These are phyloP conservation scores for Lentithecium fluviatile DNA, from an alignment of 495 filamentous ascomycete genomes.

Conservation along the genomic window DNA sequence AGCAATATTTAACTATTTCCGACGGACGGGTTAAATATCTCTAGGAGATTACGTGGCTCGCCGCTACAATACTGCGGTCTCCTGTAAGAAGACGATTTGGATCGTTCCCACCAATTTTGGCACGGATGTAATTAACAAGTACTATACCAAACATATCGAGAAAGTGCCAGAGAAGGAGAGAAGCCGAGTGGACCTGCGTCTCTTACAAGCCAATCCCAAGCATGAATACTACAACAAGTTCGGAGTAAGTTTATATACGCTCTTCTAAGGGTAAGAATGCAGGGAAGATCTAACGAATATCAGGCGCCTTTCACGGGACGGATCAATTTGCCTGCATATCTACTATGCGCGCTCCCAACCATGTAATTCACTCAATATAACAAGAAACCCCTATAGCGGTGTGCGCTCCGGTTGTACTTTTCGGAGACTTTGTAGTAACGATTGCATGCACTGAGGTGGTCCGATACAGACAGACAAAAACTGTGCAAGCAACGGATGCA, in stretches of 20 bases:
- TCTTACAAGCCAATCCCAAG: constrained; percentile 52
- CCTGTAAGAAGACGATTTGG: constrained; percentile 58
- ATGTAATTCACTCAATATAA: too few relatives aligned
- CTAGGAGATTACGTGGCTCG: constrained; percentile 49
- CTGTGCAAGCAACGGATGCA: too few relatives aligned
- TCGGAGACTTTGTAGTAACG: too few relatives aligned
- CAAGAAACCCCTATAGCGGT: too few relatives aligned
- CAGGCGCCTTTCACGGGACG: constrained; percentile 45
- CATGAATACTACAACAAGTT: neutral
- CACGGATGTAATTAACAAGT: constrained; percentile 41
- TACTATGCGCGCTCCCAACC: too few relatives aligned
- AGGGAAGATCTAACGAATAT: neutral
- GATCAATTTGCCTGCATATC: constrained; percentile 48
- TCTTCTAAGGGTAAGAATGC: neutral
- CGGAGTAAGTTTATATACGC: neutral
- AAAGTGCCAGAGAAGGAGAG: neutral
- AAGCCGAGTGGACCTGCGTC: neutral
- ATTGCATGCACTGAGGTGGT: too few relatives aligned
- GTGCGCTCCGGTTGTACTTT: too few relatives aligned
- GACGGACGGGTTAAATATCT: too few relatives aligned
- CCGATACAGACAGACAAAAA: too few relatives aligned
- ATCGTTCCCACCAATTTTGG: constrained; percentile 54
- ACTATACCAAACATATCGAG: constrained; percentile 2
- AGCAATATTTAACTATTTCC: too few relatives aligned
- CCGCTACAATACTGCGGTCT: constrained; percentile 44